Percentiles rank a stretch among this genome's conserved stretches.
Conservation (phyloP, 768 basidiomycete species). For the Pleurotus citrinopileatus region DNA sequence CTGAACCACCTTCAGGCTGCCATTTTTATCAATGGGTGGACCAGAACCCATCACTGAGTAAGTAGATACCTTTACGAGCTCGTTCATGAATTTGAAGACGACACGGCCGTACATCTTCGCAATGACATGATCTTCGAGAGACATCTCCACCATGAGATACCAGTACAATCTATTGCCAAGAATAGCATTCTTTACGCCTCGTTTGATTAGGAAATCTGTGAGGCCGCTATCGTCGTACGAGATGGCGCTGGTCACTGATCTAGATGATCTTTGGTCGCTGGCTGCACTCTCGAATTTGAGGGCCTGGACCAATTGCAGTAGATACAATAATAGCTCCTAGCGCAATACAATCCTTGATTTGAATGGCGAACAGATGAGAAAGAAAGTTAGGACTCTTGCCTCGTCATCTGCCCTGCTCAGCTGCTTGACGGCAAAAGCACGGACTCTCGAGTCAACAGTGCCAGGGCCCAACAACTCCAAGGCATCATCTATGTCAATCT, state of each 20-base stretch:
- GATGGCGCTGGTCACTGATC: constrained; percentile 68
- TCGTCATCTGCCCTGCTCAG: constrained; percentile 92
- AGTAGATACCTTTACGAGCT: constrained; percentile 72
- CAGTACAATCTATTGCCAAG: constrained; percentile 93
- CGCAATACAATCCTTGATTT: constrained; percentile 12
- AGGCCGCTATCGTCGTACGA: constrained; percentile 92
- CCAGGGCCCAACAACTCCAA: constrained; percentile 90
- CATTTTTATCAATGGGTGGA: neutral
- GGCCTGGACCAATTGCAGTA: constrained; percentile 95
- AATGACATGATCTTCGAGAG: constrained; percentile 78
- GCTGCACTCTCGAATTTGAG: constrained; percentile 92
- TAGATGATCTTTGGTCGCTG: constrained; percentile 72
- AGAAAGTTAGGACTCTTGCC: constrained; percentile 38
- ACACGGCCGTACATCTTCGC: constrained; percentile 94
- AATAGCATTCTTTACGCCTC: constrained; percentile 79
- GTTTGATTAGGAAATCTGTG: constrained; percentile 85
- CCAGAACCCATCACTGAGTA: neutral
- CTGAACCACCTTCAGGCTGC: constrained; percentile 71
- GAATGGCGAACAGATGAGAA: neutral
- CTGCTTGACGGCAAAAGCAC: constrained; percentile 93
- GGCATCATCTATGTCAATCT: constrained; percentile 95
- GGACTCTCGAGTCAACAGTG: constrained; percentile 86
- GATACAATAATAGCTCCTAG: constrained; percentile 93
- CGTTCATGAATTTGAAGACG: constrained; percentile 86
- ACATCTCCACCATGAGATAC: constrained; percentile 97